Evolutionary conservation across 2,329 filamentous ascomycete species (phyloP), one percentile per base, ranked within the genome.

Genomic region (Lachnellula occidentalis): DNA sequence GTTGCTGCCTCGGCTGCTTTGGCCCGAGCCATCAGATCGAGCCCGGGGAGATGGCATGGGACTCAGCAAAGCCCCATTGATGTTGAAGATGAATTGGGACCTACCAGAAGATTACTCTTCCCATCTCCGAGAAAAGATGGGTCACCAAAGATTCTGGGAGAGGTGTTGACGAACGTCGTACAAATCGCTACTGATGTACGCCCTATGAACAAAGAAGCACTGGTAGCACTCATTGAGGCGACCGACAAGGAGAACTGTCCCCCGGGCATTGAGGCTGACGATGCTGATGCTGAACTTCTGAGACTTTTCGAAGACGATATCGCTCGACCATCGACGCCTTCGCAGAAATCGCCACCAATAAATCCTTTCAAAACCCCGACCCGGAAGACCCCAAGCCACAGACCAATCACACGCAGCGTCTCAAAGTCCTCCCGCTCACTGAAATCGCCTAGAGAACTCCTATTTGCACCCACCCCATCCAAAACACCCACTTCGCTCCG

Each of bases 101-200:
- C 68, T 50, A 91, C 87, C 0, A 79, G 87, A 57, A 78, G 90
- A 55, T 71, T 92, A 2, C 76, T 94, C 1, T 94, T 94, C 65
- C 87, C 89, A 1, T 91, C 87, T 0, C 88, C 88, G 2, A 78
- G 84, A 43, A 87, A 86, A 60, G 80, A 83, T 31, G 81, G 79
- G 36, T 76, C 81, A 45, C 72, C 78, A 1, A 89, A 83, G 66
- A 78, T 81, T 21, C 74, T 89, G 2, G 78, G 79, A 48, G 81
- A 85, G 62, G 68, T 82, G 41, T 71, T 76, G 14, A 72, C 78
- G 15, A 85, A 85, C 61, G 67, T 77, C 50, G 72, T 79, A 42
- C 74, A 77, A 56, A 73, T 74, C 4, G 64, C 71, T 15, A 66
- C 72, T 3, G 72, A 73, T 22, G 67, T 67, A 34, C 68, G 70